A percentile compares a stretch with the other conserved stretches of the same genome.
Conservation (phyloP, 225 moss, liverwort and hornwort species). For the Marchantia paleacea region DNA sequence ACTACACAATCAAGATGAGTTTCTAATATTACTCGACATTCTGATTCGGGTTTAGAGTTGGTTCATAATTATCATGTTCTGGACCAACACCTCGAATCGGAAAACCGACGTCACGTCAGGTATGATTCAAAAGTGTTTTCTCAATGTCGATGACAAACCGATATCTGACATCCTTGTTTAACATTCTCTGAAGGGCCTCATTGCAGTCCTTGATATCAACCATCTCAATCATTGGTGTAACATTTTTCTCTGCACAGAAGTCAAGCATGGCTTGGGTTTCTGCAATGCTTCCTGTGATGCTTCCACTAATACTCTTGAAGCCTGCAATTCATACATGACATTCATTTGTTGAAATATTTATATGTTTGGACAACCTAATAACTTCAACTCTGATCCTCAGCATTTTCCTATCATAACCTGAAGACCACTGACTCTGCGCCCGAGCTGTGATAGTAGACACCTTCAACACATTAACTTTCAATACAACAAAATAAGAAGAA, state of each 20-base stretch:
- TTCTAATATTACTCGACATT: no score
- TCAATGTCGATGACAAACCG: conserved; percentile 65
- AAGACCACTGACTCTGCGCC: no score
- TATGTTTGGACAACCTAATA: neutral
- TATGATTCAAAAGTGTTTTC: conserved; percentile 33
- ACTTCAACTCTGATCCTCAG: neutral
- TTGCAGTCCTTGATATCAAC: conserved; percentile 53
- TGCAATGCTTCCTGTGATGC: conserved; percentile 45
- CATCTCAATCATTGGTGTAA: conserved; percentile 49
- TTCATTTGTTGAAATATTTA: neutral
- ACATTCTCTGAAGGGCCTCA: conserved; percentile 44
- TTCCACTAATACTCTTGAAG: conserved; percentile 46
- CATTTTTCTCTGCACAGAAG: conserved; percentile 49
- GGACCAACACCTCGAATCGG: no score
- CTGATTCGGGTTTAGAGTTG: no score
- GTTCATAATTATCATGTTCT: no score
- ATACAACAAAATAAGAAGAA: neutral
- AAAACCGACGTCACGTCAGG: neutral
- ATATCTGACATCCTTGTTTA: conserved; percentile 60
- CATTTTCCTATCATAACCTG: neutral
- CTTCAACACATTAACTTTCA: no score
- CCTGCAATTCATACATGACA: conserved; percentile 19
- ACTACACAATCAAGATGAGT: no score
- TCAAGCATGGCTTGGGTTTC: conserved; percentile 64
- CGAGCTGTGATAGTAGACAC: no score